A percentile compares a stretch with the other conserved stretches of the same genome.
These are phyloP conservation scores for Stereocaulon alpinum DNA, from an alignment of 495 filamentous ascomycete genomes.

Conservation along the genomic window DNA sequence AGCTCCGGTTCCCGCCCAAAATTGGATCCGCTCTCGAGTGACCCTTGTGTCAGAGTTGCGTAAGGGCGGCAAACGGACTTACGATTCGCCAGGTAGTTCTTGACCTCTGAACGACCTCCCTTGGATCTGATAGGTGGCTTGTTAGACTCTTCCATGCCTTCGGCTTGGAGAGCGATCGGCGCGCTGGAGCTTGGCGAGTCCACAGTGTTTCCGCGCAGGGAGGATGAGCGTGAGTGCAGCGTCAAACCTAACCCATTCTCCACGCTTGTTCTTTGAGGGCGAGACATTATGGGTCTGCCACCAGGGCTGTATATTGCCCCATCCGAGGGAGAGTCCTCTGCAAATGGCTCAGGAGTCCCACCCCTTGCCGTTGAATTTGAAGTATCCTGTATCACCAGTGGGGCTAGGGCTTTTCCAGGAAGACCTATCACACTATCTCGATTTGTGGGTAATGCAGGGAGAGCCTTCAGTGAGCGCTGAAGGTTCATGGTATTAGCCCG, in stretches of 20 bases:
- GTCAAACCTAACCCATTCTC: not conserved
- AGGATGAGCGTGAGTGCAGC: conserved; percentile 2
- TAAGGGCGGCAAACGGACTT: conserved; percentile 21
- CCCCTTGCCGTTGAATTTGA: not conserved
- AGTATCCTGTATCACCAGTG: conserved; percentile 3
- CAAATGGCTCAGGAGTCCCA: not conserved
- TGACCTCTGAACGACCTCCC: conserved; percentile 31
- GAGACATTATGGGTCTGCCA: conserved; percentile 35
- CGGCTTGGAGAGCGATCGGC: conserved; percentile 1
- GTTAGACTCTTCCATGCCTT: not conserved
- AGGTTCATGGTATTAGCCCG: conserved; percentile 14
- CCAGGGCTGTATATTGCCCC: conserved; percentile 36
- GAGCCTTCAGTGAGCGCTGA: conserved; percentile 17
- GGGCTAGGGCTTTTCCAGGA: not conserved
- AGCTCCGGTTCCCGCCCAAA: conserved; percentile 4
- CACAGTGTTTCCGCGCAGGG: not conserved
- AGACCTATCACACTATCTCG: conserved; percentile 10
- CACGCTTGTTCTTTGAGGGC: not conserved
- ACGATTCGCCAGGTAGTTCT: conserved; percentile 19
- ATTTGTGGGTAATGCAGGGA: conserved; percentile 21
- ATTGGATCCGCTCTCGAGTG: conserved; percentile 11
- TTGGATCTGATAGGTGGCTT: conserved; percentile 37
- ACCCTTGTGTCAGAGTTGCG: conserved; percentile 19
- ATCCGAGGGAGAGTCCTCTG: conserved; percentile 6
- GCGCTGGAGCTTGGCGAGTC: conserved; percentile 3